Base-by-base conservation (phyloP, 345 rosid species). In the Theobroma cacao region DNA sequence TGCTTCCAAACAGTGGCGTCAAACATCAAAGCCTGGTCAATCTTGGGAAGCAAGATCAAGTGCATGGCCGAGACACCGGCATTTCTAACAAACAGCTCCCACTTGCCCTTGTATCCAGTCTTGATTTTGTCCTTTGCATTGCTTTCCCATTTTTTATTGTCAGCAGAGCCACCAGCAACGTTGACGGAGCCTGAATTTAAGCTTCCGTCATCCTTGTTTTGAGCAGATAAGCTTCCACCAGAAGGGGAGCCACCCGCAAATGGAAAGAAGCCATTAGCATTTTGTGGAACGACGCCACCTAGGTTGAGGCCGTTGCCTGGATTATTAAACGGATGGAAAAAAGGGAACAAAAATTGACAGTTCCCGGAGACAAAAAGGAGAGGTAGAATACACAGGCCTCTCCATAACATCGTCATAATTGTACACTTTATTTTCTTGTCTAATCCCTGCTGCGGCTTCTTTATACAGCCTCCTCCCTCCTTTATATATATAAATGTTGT, bases 1-100 rank as follows among this genome's bases (percentile, higher is more conserved):
- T 80, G 78, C 73, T 84, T 87, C 89, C 91, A 88, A 61, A 89
- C 85, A 1, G 98, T 94, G 45, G 98, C 89, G 52, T 96, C 97
- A 31, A 88, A 94, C 90, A 86, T 91, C 48, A 91, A 77, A 47
- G 82, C 93, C 79, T 89, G 85, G 83, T 89, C 82, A 68, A 77
- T 76, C 26, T 86, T 80, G 17, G 97, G 97, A 77, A 96, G 83
- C 80, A 94, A 80, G 22, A 90, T 81, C 43, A 91, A 56, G 73
- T 96, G 98, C 98, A 94, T 96, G 8, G 90, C 95, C 0, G 98
- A 96, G 26, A 94, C 95, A 5, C 99, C 98, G 0, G 98, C 86
- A 59, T 82, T 92, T 36, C 72, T 3, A 2, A 83, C 66, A 55
- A 87, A 86, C 14, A 94, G 0, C 78, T 90, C 91, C 97, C 97